phyloP scores from a whole-genome alignment of 257 asterid species.

The Agastache rugosa region DNA sequence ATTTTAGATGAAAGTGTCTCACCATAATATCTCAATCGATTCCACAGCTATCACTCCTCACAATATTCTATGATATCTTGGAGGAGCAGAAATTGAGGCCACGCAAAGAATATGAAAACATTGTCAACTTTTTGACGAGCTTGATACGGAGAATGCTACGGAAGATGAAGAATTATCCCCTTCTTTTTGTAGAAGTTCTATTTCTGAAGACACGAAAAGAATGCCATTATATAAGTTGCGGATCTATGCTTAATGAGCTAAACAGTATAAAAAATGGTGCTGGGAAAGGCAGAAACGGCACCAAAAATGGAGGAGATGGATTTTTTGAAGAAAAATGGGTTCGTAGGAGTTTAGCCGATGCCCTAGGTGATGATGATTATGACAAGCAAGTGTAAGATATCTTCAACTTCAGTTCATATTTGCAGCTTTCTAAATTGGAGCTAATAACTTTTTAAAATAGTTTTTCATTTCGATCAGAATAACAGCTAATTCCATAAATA shows the following conservation, averaged over 20 bases:
- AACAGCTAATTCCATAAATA: slow-evolving; percentile 17
- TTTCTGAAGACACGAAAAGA: slow-evolving; percentile 84
- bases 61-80: slow-evolving; percentile 78
- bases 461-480: slow-evolving; percentile 16
- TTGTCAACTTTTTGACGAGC: slow-evolving; percentile 73
- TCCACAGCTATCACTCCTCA: slow-evolving; percentile 79
- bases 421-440: slow-evolving; percentile 29
- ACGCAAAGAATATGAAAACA: slow-evolving; percentile 70
- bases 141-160: slow-evolving; percentile 85
- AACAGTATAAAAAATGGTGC: slow-evolving; percentile 48
- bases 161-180: slow-evolving; percentile 85
- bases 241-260: slow-evolving; percentile 74
- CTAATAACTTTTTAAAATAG: slow-evolving; percentile 3
- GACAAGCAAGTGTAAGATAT: slow-evolving; percentile 51
- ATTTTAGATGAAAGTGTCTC: slow-evolving; percentile 28
- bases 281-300: slow-evolving; percentile 44
- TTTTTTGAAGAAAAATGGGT: slow-evolving; percentile 60
- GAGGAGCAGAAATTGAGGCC: slow-evolving; percentile 92
- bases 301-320: slow-evolving; percentile 51
- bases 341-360: slow-evolving; percentile 89
- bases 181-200: slow-evolving; percentile 83
- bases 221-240: slow-evolving; percentile 80
- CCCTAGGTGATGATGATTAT: slow-evolving; percentile 93
- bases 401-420: slow-evolving; percentile 25
- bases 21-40: slow-evolving; percentile 39